Evolutionary conservation across 2,329 filamentous ascomycete genomes (phyloP).

Genomic region (Ophiostoma populinum): DNA sequence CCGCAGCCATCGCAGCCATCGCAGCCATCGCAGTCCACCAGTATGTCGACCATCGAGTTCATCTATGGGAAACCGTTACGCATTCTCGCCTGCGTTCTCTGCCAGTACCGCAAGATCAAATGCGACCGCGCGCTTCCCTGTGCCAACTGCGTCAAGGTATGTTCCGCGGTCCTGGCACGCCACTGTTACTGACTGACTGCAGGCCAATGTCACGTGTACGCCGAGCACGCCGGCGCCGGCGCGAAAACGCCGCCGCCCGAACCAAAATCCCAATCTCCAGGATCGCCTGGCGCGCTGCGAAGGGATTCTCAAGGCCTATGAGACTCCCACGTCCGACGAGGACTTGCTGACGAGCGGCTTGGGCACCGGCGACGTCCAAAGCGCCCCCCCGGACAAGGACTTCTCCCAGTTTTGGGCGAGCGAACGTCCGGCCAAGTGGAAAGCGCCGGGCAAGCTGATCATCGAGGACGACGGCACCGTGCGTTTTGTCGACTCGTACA

Average conservation of each 20-base stretch:
- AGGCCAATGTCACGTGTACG: conserved; percentile 42
- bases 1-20: conserved; percentile 1
- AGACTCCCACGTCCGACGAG: conserved; percentile 18
- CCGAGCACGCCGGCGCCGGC: conserved; percentile 43
- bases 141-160: conserved; percentile 42
- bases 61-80: conserved; percentile 22
- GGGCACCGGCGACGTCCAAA: conserved; percentile 10
- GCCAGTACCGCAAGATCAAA: conserved; percentile 45
- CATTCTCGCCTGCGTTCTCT: conserved; percentile 37
- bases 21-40: not conserved
- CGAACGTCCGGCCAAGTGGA: conserved; percentile 22
- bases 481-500: conserved; percentile 39
- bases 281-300: conserved; percentile 42
- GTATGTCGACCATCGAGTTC: not conserved
- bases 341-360: conserved; percentile 7
- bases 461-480: conserved; percentile 36
- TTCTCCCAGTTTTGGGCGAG: conserved; percentile 11
- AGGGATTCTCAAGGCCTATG: conserved; percentile 40
- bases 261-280: conserved; percentile 44
- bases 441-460: conserved; percentile 33
- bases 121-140: conserved; percentile 42
- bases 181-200: not conserved
- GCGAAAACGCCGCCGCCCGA: conserved; percentile 39
- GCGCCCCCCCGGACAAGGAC: conserved; percentile 13
- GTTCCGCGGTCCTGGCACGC: conserved; percentile 4